These are phyloP conservation scores for Grigorovia jiainica DNA, from an alignment of 805 yeast species.

Conservation along the genomic window DNA sequence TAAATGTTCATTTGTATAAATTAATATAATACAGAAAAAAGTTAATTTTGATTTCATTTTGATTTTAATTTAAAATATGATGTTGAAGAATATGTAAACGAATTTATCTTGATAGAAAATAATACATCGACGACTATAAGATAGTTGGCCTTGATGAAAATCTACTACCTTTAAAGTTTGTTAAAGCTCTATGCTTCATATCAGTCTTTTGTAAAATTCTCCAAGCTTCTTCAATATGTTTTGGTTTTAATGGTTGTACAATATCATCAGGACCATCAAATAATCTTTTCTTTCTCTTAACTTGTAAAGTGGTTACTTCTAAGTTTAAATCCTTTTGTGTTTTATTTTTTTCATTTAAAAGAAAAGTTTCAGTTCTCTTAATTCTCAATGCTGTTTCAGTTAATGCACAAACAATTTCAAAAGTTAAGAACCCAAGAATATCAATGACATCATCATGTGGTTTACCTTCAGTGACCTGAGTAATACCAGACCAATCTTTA, in stretches of 20 bases:
- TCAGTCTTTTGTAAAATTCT: slow-evolving; percentile 55
- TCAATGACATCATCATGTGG: slow-evolving; percentile 96
- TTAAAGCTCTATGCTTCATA: slow-evolving; percentile 50
- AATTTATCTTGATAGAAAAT: too few species aligned
- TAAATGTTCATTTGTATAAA: background rate
- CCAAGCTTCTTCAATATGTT: slow-evolving; percentile 87
- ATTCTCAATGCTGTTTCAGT: slow-evolving; percentile 87
- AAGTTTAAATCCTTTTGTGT: slow-evolving; percentile 28
- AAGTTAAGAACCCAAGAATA: slow-evolving; percentile 87
- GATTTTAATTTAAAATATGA: too few species aligned
- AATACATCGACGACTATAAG: too few species aligned
- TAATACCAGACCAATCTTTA: slow-evolving; percentile 90
- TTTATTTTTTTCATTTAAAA: slow-evolving; percentile 33
- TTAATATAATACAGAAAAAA: background rate
- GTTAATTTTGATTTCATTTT: too few species aligned
- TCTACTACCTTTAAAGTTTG: slow-evolving; percentile 54
- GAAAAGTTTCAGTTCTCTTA: slow-evolving; percentile 55
- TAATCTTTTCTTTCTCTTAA: slow-evolving; percentile 43
- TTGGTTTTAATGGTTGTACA: slow-evolving; percentile 65
- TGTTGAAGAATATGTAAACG: too few species aligned
- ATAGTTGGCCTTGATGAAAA: slow-evolving; percentile 27
- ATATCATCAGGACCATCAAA: slow-evolving; percentile 87
- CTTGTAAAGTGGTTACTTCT: slow-evolving; percentile 31
- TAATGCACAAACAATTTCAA: slow-evolving; percentile 89
- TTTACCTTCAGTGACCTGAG: slow-evolving; percentile 74